Evolutionary conservation across 768 basidiomycete genomes (phyloP).

Genomic region (Chalciporus piperatus): DNA sequence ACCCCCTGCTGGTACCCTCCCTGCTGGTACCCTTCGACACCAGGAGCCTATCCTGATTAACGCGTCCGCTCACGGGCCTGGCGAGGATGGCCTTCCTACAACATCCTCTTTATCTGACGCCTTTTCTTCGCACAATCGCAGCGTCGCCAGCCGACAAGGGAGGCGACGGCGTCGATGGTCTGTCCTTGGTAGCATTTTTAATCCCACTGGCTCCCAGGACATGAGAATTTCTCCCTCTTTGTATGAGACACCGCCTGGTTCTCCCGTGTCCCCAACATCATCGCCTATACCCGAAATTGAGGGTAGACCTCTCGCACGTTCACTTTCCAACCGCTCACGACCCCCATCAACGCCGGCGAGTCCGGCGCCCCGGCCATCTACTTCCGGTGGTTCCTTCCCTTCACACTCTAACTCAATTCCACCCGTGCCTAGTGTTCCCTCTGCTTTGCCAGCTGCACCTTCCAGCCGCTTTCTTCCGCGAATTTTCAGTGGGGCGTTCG

Average conservation of each 20-base stretch:
- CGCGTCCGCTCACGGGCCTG: conserved; percentile 36
- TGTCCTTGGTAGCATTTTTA: conserved; percentile 50
- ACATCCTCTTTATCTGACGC: conserved; percentile 41
- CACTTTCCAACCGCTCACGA: conserved; percentile 24
- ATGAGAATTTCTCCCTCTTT: conserved; percentile 29
- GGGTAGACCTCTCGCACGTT: conserved; percentile 22
- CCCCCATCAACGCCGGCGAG: conserved; percentile 11
- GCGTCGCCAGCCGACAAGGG: conserved; percentile 29
- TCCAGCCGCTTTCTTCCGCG: conserved; percentile 71
- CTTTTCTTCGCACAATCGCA: conserved; percentile 33
- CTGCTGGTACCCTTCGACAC: conserved; percentile 58
- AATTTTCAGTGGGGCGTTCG: conserved; percentile 63
- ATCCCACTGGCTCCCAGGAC: conserved; percentile 21
- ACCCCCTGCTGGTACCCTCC: conserved; percentile 67
- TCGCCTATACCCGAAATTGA: conserved; percentile 19
- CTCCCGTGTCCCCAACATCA: conserved; percentile 15
- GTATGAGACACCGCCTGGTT: conserved; percentile 15
- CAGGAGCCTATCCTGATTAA: conserved; percentile 69
- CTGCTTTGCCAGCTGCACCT: conserved; percentile 33
- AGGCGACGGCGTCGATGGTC: conserved; percentile 71
- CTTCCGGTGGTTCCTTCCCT: conserved; percentile 31
- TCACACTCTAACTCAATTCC: conserved; percentile 16
- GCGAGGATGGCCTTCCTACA: conserved; percentile 42
- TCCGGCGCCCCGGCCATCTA: conserved; percentile 31
- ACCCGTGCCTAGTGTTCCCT: conserved; percentile 26